Conservation (phyloP, 768 basidiomycete species). For the Boletus edulis region DNA sequence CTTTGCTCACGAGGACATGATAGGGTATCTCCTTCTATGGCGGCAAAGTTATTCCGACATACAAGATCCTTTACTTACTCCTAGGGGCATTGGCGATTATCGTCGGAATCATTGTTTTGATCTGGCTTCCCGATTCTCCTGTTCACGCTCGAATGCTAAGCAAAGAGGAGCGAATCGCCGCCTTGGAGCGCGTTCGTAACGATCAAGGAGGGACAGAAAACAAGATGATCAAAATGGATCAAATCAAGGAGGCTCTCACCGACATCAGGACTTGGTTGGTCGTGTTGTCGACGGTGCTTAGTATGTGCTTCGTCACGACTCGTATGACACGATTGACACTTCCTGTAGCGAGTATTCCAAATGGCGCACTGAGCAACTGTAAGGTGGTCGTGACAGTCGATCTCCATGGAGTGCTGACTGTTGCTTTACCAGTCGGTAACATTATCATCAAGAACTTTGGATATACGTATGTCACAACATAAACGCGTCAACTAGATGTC, state of each 20-base stretch:
- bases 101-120: slow-evolving; percentile 52
- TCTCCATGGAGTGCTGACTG: neutral
- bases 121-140: slow-evolving; percentile 66
- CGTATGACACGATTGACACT: neutral
- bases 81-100: slow-evolving; percentile 60
- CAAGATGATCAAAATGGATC: slow-evolving; percentile 56
- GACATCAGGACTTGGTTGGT: slow-evolving; percentile 65
- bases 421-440: slow-evolving; percentile 47
- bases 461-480: slow-evolving; percentile 46
- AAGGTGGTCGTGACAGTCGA: slow-evolving; percentile 18
- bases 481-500: neutral
- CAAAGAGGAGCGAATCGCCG: slow-evolving; percentile 58
- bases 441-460: slow-evolving; percentile 62
- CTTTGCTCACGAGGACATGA: neutral
- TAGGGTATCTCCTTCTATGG: slow-evolving; percentile 57
- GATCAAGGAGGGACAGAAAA: slow-evolving; percentile 65
- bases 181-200: slow-evolving; percentile 62
- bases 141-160: slow-evolving; percentile 56
- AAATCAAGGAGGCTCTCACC: slow-evolving; percentile 52
- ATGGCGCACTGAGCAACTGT: slow-evolving; percentile 65
- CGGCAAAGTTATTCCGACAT: slow-evolving; percentile 48
- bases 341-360: slow-evolving; percentile 58
- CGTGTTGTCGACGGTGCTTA: slow-evolving; percentile 54
- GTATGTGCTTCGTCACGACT: slow-evolving; percentile 34
- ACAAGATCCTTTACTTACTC: slow-evolving; percentile 60